Evolutionary conservation across 2,329 filamentous ascomycete genomes (phyloP).

Genomic region (Helotiales sp.): DNA sequence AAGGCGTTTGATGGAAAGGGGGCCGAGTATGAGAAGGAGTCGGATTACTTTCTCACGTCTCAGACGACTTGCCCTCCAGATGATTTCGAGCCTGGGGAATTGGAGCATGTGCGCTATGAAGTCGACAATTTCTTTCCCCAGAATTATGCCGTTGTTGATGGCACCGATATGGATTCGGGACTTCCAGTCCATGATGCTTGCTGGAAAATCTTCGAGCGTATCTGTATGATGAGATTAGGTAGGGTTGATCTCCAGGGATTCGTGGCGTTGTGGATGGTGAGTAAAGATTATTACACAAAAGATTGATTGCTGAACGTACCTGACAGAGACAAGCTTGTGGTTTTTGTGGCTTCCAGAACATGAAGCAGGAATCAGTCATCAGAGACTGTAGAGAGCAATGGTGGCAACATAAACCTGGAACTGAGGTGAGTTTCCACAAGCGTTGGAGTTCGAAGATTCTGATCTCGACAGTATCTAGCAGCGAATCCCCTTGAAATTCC

Average conservation of each 20-base stretch:
- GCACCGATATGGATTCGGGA: not conserved
- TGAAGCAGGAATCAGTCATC: not conserved
- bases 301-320: not conserved
- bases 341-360: not conserved
- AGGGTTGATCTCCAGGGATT: slow-evolving; percentile 18
- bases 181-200: slow-evolving; percentile 17
- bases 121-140: slow-evolving; percentile 2
- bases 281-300: not conserved
- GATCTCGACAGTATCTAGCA: not conserved
- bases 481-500: slow-evolving; percentile 16
- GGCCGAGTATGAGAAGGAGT: slow-evolving; percentile 7
- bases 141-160: not conserved
- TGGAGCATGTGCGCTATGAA: not conserved
- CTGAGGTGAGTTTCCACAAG: not conserved
- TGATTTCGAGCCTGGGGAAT: not conserved
- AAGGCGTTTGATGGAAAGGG: slow-evolving; percentile 1
- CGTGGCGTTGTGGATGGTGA: slow-evolving; percentile 13
- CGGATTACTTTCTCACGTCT: slow-evolving; percentile 12
- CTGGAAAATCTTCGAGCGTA: slow-evolving; percentile 19
- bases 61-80: slow-evolving; percentile 1
- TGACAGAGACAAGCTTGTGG: not conserved
- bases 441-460: not conserved
- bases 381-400: not conserved
- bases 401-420: not conserved
- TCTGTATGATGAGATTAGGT: slow-evolving; percentile 12